Percentiles rank a stretch among this genome's conserved stretches.
These are phyloP conservation scores for Heliocybe sulcata DNA, from an alignment of 1,284 basidiomycete genomes.

Conservation along the genomic window DNA sequence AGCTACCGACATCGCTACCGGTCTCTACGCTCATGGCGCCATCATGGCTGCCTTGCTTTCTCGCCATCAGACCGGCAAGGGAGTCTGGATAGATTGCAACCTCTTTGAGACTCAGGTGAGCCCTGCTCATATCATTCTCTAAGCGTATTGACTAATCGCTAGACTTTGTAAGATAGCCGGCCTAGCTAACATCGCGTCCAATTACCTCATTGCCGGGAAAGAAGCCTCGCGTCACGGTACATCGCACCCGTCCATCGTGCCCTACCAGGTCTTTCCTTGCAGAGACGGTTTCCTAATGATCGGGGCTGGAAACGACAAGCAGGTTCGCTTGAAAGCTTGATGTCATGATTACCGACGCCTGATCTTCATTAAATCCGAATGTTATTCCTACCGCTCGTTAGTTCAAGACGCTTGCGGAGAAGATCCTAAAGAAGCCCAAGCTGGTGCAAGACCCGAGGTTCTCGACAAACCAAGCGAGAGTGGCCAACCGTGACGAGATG, in stretches of 20 bases:
- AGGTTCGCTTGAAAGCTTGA: constrained; percentile 36
- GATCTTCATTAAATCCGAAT: constrained; percentile 3
- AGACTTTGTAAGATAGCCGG: constrained; percentile 71
- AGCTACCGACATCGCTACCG: constrained; percentile 86
- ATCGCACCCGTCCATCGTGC: constrained; percentile 86
- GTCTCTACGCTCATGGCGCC: constrained; percentile 90
- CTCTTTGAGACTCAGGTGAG: constrained; percentile 80
- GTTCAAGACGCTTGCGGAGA: constrained; percentile 62
- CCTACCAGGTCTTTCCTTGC: constrained; percentile 89
- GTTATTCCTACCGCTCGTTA: constrained; percentile 22
- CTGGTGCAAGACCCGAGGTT: constrained; percentile 59
- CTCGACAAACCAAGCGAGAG: constrained; percentile 68
- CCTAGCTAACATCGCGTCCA: constrained; percentile 89
- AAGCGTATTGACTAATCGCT: constrained; percentile 9
- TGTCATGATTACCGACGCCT: neutral
- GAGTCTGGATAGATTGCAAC: constrained; percentile 88
- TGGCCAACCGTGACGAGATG: constrained; percentile 69
- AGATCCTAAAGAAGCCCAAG: constrained; percentile 51
- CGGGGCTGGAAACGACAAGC: constrained; percentile 87
- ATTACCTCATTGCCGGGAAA: constrained; percentile 84
- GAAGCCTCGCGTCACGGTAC: constrained; percentile 90
- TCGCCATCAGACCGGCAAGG: constrained; percentile 78
- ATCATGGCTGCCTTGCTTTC: constrained; percentile 88
- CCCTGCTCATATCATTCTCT: constrained; percentile 3
- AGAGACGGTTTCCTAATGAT: constrained; percentile 90